Conservation (phyloP, 1,284 basidiomycete species). For the Cryptococcus sp. region DNA sequence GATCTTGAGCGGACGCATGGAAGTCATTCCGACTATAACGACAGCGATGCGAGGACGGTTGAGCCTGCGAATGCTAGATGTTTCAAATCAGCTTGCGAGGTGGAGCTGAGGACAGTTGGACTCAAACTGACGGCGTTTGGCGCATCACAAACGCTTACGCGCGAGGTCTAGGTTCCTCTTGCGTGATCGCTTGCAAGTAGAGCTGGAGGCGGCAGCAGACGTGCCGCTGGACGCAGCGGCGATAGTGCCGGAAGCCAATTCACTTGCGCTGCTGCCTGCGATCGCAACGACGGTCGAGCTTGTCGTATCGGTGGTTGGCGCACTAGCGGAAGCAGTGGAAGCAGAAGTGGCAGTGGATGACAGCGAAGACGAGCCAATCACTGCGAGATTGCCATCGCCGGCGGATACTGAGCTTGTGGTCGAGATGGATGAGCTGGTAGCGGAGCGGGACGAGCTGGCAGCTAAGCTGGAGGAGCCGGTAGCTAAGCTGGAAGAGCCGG, state of each 20-base stretch:
- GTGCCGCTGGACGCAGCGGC: neutral
- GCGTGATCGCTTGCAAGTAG: conserved; percentile 12
- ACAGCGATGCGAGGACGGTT: too few species aligned
- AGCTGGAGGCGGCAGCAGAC: neutral
- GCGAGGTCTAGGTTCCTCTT: conserved; percentile 5
- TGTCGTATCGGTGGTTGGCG: conserved; percentile 1
- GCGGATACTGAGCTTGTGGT: too few species aligned
- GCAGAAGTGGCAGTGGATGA: conserved; percentile 1
- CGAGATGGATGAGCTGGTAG: too few species aligned
- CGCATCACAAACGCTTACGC: conserved; percentile 3
- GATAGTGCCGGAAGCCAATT: too few species aligned
- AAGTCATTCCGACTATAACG: too few species aligned
- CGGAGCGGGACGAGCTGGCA: neutral
- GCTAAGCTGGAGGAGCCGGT: neutral
- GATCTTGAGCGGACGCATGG: too few species aligned
- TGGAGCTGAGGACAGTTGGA: too few species aligned
- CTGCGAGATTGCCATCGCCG: too few species aligned
- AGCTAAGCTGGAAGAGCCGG: too few species aligned
- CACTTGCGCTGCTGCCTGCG: conserved; percentile 1
- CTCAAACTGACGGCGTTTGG: neutral
- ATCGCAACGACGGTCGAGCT: neutral
- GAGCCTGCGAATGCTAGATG: too few species aligned
- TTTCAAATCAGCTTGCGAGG: too few species aligned
- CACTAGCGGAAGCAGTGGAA: neutral
- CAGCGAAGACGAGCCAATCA: too few species aligned